phyloP scores from a whole-genome alignment of 495 filamentous ascomycete species.

The Entonaema liquescens region DNA sequence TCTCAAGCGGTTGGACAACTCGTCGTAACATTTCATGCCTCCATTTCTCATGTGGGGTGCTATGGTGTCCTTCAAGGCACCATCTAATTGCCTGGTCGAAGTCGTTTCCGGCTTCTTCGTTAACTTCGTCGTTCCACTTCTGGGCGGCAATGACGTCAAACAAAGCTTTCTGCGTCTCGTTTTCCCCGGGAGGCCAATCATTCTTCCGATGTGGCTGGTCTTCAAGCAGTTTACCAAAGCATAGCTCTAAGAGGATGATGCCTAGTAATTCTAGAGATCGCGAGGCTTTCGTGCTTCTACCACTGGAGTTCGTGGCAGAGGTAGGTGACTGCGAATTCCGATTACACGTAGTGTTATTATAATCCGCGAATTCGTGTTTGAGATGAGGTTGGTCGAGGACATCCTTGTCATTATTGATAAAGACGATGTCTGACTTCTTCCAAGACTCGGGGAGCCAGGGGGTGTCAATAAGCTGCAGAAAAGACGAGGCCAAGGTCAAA shows the following conservation, averaged over 20 bases:
- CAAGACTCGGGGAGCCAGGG: neutral
- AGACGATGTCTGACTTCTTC: neutral
- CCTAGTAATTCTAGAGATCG: neutral
- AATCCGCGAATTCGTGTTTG: neutral
- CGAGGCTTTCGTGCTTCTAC: neutral
- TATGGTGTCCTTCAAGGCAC: constrained; percentile 45
- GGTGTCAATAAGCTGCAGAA: neutral
- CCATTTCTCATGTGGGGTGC: neutral
- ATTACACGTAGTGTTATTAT: neutral
- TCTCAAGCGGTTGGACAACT: neutral
- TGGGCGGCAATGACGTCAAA: neutral
- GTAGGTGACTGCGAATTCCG: neutral
- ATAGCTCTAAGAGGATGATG: neutral
- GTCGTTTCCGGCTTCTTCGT: constrained; percentile 48
- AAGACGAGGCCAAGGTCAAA: neutral
- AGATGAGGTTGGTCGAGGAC: neutral
- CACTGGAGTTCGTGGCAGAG: neutral
- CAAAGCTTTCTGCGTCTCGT: neutral
- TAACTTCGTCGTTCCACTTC: constrained; percentile 40
- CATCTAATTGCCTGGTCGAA: constrained; percentile 49
- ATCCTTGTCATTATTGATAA: neutral
- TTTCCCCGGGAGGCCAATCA: neutral
- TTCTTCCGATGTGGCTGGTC: neutral
- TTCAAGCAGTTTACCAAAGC: neutral
- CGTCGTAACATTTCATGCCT: neutral